These are phyloP conservation scores for Trypanosoma scelopori DNA, from an alignment of 208 protist genomes.

Conservation along the genomic window DNA sequence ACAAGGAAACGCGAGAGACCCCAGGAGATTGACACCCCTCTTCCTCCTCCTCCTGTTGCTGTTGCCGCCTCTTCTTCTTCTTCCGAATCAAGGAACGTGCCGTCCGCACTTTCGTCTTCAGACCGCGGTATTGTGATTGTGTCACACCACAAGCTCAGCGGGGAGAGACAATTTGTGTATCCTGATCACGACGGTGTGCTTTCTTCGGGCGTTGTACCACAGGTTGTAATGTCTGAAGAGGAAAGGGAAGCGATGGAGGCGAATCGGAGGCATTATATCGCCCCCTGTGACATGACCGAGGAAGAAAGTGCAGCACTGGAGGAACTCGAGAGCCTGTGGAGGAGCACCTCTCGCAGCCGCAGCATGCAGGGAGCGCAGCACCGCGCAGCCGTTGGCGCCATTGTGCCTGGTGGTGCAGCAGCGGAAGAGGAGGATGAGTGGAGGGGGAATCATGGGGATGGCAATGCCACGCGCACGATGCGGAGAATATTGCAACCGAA, in stretches of 20 bases:
- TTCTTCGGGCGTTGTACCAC: constrained; percentile 69
- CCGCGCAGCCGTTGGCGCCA: constrained; percentile 31
- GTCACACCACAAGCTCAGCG: constrained; percentile 83
- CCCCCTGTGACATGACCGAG: constrained; percentile 51
- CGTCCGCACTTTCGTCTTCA: not conserved
- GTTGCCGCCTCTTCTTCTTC: not conserved
- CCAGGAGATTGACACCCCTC: no score
- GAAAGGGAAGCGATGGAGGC: constrained; percentile 58
- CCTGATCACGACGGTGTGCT: constrained; percentile 89
- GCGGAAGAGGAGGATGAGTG: constrained; percentile 7
- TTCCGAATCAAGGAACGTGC: not conserved
- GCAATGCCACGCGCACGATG: constrained; percentile 4
- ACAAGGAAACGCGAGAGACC: no score
- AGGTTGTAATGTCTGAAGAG: constrained; percentile 65
- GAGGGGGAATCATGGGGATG: not conserved
- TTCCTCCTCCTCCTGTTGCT: not conserved
- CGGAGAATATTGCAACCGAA: constrained; percentile 5
- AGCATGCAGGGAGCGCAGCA: constrained; percentile 58
- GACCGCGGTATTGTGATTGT: constrained; percentile 69
- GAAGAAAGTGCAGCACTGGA: constrained; percentile 80
- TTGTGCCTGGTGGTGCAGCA: constrained; percentile 9
- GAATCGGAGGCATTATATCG: constrained; percentile 49
- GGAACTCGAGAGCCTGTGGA: constrained; percentile 82
- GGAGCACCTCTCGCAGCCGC: constrained; percentile 54
- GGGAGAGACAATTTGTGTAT: constrained; percentile 67